phyloP scores from a whole-genome alignment of 305 asterid species.

The Fraxinus xanthoxyloides region DNA sequence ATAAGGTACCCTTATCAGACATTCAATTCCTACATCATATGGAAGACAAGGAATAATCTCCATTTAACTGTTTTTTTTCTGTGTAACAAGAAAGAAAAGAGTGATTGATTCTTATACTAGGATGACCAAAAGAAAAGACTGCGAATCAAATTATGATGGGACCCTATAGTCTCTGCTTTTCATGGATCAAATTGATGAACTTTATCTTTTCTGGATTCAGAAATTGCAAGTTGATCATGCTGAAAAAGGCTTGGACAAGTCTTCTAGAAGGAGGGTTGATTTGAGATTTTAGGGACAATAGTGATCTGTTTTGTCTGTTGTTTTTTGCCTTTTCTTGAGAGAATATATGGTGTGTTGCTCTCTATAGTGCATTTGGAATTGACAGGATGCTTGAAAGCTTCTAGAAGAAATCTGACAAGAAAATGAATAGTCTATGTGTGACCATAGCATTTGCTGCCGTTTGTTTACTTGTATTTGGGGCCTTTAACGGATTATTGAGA shows the following conservation, averaged over 20 bases:
- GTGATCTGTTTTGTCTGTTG: neutral
- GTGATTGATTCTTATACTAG: neutral
- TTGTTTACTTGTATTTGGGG: neutral
- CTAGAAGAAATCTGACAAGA: neutral
- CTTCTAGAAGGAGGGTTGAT: conserved; percentile 28
- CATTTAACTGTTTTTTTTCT: conserved; percentile 13
- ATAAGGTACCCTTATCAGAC: conserved; percentile 50
- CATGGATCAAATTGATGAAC: neutral
- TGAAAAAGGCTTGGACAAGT: neutral
- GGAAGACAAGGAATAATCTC: conserved; percentile 70
- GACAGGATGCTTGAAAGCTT: neutral
- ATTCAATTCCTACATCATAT: conserved; percentile 53
- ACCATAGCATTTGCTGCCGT: neutral
- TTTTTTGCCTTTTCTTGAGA: neutral
- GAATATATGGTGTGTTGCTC: neutral
- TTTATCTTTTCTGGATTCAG: neutral
- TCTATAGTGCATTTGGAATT: neutral
- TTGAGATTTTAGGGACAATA: neutral
- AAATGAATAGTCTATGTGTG: neutral
- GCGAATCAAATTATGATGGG: neutral
- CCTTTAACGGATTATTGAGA: neutral
- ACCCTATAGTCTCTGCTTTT: neutral
- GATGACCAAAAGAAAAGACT: neutral
- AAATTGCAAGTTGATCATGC: neutral
- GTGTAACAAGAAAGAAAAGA: neutral